Evolutionary conservation across 179 eudicot genomes (phyloP), one percentile per base, ranked within the genome.

Genomic region (Spergularia azorica): DNA sequence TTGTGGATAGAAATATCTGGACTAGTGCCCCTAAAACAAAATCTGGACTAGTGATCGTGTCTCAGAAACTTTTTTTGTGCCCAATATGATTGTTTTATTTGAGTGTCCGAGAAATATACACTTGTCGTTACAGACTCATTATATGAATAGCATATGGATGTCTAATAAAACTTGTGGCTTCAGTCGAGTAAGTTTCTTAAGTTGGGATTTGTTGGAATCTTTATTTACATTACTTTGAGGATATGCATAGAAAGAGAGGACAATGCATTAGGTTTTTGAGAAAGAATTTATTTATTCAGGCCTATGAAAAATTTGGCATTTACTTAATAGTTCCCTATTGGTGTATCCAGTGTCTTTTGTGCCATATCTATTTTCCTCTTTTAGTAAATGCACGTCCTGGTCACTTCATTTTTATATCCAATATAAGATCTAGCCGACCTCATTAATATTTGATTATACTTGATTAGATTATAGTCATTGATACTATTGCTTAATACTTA

Each of bases 181-280:
- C 20, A 9, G 57, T 50, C 63, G 20, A 21, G 54, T 17, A 6
- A 41, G 51, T 60, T 63, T 63, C 57, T 70, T 57, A 64, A 17
- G 58, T 67, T 68, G 16, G 75, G 71, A 61, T 81, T 67, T 77
- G 78, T 43, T 61, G 36, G 58, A 67, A 74, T 63, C 65, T 50
- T 72, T 51, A 46, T 48, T 21, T 54, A 67, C 46, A 3, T 63
- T 60, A 4, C 75, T 77, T 67, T 72, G 65, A 63, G 38, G 70
- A 69, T 74, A 64, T 64, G 76, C 46, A 52, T 43, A 58, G 38
- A 57, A 48, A 14, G 64, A 43, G 48, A 55, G 65, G 16, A 61
- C 9, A 55, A 16, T 21, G 57, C 58, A 63, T 62, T 68, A 9
- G 63, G 64, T 8, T 55, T 67, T 65, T 14, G 46, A 67, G 71